Evolutionary conservation across 768 basidiomycete genomes (phyloP), one percentile per base, ranked within the genome.

Genomic region (Clathrus columnatus): DNA sequence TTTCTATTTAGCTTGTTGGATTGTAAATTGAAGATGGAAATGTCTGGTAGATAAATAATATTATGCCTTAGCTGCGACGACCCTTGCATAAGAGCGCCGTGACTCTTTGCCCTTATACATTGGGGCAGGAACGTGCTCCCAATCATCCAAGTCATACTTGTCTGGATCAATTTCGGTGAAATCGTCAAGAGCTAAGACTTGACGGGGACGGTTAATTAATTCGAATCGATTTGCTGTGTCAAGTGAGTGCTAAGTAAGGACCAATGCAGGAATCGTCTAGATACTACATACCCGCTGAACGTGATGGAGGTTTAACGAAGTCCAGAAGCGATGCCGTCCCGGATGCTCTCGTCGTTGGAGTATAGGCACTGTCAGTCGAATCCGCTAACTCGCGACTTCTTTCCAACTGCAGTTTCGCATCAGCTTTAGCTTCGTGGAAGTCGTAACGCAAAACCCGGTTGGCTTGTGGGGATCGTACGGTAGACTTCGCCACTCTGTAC

Each of bases 161-260:
- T 16, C 29, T 32, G 45, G 17, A 32, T 55, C 54, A 30, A 46
- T 48, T 30, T 55, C 54, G 44, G 45, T 55, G 21, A 55, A 55
- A 17, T 55, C 54, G 20, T 55, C 54, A 24, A 55, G 21, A 36
- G 48, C 45, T n/a, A 55, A 20, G 16, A 55, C 54, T 36, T 55
- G 54, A 47, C 54, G 54, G 17, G 54, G 54, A 17, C 54, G 54
- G 21, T 26, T 47, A 8, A 55, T 26, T 17, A 55, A 24, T 23
- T 55, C 54, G 20, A 55, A 55, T 46, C 30, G 50, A 36, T 48
- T 46, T 20, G 46, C 54, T 55, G 23, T 47, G 18, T 29, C 8
- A 14, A 5, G 23, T 2, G 11, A 47, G 4, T 47, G 44, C 11
- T 32, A 11, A 24, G 7, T 23, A n/a, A n/a, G 7, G 27, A 6